Percentiles rank a stretch among this genome's conserved stretches.
phyloP scores from a whole-genome alignment of 768 basidiomycete species.

The Tulasnella sp. region DNA sequence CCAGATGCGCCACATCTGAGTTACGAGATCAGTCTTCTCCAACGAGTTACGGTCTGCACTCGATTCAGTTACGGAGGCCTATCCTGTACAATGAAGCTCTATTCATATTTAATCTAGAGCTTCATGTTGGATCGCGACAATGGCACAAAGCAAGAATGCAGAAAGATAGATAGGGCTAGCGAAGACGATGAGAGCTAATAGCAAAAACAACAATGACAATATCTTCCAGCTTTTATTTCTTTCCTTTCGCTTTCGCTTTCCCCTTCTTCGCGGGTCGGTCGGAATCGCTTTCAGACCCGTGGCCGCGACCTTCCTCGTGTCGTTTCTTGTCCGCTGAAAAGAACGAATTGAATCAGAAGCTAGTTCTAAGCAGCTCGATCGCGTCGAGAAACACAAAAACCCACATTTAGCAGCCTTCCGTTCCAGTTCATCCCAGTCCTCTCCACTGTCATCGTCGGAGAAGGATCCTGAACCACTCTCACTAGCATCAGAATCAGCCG shows the following conservation, averaged over 20 bases:
- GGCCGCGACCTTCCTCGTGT: constrained; percentile 20
- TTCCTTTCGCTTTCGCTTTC: neutral
- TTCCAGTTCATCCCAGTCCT: constrained; percentile 96
- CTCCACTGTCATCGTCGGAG: constrained; percentile 52
- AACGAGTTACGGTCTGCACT: no score
- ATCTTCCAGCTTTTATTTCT: neutral
- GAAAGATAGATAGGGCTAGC: neutral
- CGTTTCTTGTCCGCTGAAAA: constrained; percentile 37
- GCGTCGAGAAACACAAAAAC: constrained; percentile 13
- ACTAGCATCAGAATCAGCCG: constrained; percentile 41
- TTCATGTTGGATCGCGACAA: neutral
- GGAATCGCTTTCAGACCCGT: constrained; percentile 30
- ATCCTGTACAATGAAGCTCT: no score
- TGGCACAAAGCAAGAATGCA: neutral
- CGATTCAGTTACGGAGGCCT: no score
- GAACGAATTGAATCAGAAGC: constrained; percentile 3
- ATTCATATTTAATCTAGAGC: no score
- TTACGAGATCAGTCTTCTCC: no score
- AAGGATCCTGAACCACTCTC: constrained; percentile 56
- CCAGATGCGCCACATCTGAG: neutral
- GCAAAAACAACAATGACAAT: neutral
- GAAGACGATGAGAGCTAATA: neutral
- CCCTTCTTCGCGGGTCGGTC: constrained; percentile 31
- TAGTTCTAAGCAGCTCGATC: neutral
- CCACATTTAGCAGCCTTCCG: constrained; percentile 79